Evolutionary conservation across 768 basidiomycete species (phyloP).

Genomic region (Termitomyces sp.): DNA sequence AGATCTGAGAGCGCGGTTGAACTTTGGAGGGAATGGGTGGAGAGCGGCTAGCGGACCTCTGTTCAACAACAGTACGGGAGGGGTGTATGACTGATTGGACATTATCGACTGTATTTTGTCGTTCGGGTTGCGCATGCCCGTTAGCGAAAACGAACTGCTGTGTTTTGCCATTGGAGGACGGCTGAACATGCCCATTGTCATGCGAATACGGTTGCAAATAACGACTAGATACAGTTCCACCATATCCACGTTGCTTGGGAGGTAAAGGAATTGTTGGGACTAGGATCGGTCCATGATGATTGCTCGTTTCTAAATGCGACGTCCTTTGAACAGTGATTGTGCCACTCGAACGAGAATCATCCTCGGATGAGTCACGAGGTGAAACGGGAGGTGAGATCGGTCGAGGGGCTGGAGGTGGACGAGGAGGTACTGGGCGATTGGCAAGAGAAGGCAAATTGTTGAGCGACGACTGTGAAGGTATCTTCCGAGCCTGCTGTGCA

Average conservation of each 20-base stretch:
- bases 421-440: constrained; percentile 57
- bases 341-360: constrained; percentile 22
- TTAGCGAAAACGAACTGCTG: background rate
- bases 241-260: constrained; percentile 1
- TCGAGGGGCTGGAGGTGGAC: constrained; percentile 41
- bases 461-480: constrained; percentile 24
- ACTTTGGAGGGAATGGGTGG: background rate
- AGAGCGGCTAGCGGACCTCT: background rate
- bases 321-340: constrained; percentile 22
- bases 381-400: constrained; percentile 44
- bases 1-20: background rate
- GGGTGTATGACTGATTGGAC: background rate
- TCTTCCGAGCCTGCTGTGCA: constrained; percentile 14
- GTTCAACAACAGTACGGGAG: background rate
- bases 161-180: background rate
- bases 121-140: background rate
- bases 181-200: constrained; percentile 2
- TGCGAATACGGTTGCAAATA: background rate
- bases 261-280: background rate
- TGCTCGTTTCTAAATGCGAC: constrained; percentile 5
- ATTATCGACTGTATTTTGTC: constrained; percentile 1
- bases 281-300: background rate
- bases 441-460: constrained; percentile 44
- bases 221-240: constrained; percentile 4
- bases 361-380: constrained; percentile 35